Evolutionary conservation across 202 grass and related monocot species (phyloP).

Genomic region (Zoysia matrella): DNA sequence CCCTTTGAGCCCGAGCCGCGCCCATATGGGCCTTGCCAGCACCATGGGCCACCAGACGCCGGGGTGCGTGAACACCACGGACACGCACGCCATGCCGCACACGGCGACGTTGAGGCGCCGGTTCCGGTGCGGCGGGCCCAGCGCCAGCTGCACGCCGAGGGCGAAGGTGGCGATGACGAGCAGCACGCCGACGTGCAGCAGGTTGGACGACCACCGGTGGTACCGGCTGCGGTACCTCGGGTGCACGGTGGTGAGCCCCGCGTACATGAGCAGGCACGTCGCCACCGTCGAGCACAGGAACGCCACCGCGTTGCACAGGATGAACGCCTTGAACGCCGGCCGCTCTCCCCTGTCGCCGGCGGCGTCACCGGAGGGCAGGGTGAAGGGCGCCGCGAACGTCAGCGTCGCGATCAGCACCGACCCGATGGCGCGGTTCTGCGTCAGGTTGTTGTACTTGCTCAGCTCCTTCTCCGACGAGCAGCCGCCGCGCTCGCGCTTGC

Average conservation of each 20-base stretch:
- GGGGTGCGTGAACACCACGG: constrained; percentile 37
- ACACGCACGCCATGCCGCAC: constrained; percentile 18
- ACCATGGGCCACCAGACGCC: constrained; percentile 13
- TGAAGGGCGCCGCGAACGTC: constrained; percentile 51
- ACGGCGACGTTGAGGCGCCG: constrained; percentile 12
- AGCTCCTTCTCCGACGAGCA: constrained; percentile 33
- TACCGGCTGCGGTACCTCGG: constrained; percentile 28
- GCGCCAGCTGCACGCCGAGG: constrained; percentile 31
- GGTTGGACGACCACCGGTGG: constrained; percentile 37
- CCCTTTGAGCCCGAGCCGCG: constrained; percentile 39
- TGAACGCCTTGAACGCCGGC: constrained; percentile 47
- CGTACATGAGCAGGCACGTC: constrained; percentile 43
- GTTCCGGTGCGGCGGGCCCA: constrained; percentile 30
- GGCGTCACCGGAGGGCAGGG: not conserved
- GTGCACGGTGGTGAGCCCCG: constrained; percentile 43
- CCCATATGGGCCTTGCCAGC: constrained; percentile 33
- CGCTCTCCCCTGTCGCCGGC: not conserved
- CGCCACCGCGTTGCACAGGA: constrained; percentile 29
- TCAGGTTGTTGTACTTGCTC: constrained; percentile 32
- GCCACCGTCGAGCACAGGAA: constrained; percentile 50
- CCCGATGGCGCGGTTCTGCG: constrained; percentile 44
- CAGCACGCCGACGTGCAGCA: constrained; percentile 39
- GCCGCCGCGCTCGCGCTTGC: not conserved
- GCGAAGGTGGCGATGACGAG: constrained; percentile 40
- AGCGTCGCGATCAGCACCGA: constrained; percentile 48